Evolutionary conservation across 2,329 filamentous ascomycete species (phyloP).

Genomic region (Endocalyx cinctus): DNA sequence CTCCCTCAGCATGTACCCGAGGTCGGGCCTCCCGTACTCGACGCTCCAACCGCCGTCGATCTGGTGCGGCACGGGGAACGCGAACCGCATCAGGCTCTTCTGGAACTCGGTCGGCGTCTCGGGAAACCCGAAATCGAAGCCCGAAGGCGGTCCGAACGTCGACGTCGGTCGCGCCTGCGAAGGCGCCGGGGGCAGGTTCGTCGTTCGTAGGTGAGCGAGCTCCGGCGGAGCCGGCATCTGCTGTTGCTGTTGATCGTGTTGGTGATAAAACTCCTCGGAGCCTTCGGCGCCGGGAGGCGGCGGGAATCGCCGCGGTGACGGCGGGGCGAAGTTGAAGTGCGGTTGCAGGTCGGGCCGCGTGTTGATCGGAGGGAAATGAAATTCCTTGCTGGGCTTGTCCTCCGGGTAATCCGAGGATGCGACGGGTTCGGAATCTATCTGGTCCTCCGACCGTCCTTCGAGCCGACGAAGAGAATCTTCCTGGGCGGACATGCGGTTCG

Average conservation of each 20-base stretch:
- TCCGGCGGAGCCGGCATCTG: slow-evolving; percentile 42
- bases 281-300: slow-evolving; percentile 15
- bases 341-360: slow-evolving; percentile 43
- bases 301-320: slow-evolving; percentile 35
- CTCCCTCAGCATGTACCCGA: slow-evolving; percentile 80
- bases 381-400: slow-evolving; percentile 37
- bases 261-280: too few species aligned
- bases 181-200: slow-evolving; percentile 30
- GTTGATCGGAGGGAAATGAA: slow-evolving; percentile 55
- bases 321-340: slow-evolving; percentile 56
- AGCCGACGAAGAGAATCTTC: slow-evolving; percentile 46
- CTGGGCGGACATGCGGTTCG: slow-evolving; percentile 28
- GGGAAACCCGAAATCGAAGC: slow-evolving; percentile 78
- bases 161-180: slow-evolving; percentile 43
- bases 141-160: slow-evolving; percentile 54
- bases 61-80: slow-evolving; percentile 67
- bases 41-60: slow-evolving; percentile 81
- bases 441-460: slow-evolving; percentile 39
- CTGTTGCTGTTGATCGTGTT: slow-evolving; percentile 5
- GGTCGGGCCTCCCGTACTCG: slow-evolving; percentile 85
- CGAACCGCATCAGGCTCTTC: slow-evolving; percentile 85
- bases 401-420: slow-evolving; percentile 24
- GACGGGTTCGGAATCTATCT: slow-evolving; percentile 10
- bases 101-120: slow-evolving; percentile 82
- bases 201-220: slow-evolving; percentile 52